Percentiles rank a stretch among this genome's conserved stretches.
Conservation (phyloP, 768 basidiomycete genomes). For the Suillus placidus region DNA sequence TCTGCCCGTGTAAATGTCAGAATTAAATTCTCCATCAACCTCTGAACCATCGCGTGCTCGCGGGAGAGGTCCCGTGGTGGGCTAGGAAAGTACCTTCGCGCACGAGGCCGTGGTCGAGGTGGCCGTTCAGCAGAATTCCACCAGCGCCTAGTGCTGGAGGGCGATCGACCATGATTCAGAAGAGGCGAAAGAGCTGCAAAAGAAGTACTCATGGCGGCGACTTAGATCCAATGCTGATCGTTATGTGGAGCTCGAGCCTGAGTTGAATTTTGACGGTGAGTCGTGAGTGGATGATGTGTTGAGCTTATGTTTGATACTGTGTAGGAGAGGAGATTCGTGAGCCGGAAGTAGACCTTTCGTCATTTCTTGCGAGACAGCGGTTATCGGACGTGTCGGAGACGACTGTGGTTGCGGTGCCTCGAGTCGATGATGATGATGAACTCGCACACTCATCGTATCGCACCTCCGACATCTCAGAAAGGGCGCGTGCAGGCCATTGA, state of each 20-base stretch:
- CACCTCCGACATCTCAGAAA: constrained; percentile 46
- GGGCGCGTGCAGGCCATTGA: constrained; percentile 65
- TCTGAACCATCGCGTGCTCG: constrained; percentile 33
- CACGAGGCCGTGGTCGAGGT: constrained; percentile 64
- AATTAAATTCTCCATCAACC: neutral
- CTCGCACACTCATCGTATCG: constrained; percentile 45
- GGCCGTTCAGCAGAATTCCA: constrained; percentile 71
- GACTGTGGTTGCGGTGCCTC: constrained; percentile 23
- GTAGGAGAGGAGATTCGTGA: constrained; percentile 68
- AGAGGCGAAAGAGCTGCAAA: constrained; percentile 45
- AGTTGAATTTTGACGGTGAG: constrained; percentile 71
- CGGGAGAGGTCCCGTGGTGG: constrained; percentile 64
- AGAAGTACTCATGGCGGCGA: constrained; percentile 41
- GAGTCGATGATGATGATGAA: constrained; percentile 51
- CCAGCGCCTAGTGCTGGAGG: constrained; percentile 63
- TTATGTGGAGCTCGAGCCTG: constrained; percentile 70
- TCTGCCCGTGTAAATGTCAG: neutral
- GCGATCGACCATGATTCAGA: constrained; percentile 52
- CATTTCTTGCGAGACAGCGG: constrained; percentile 66
- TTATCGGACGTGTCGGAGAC: constrained; percentile 37
- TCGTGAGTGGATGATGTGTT: neutral
- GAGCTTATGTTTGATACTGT: neutral
- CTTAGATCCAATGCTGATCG: constrained; percentile 74
- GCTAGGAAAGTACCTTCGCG: constrained; percentile 73
- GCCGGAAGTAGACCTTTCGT: constrained; percentile 72